phyloP scores from a whole-genome alignment of 805 yeast genomes.

The Ogataea paraovalis region DNA sequence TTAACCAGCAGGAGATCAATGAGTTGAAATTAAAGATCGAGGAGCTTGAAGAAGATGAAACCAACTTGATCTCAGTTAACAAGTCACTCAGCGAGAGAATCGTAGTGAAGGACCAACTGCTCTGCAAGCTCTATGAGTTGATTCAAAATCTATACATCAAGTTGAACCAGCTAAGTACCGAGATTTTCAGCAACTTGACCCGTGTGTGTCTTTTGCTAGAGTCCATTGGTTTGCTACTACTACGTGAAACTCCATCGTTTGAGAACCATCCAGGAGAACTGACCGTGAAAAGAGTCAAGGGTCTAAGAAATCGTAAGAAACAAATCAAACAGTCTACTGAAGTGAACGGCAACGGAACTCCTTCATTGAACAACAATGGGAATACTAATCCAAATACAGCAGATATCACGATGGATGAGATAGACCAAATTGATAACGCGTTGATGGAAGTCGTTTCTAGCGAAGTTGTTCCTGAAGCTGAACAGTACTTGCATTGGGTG shows the following conservation, averaged over 20 bases:
- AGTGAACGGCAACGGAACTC: constrained; percentile 6
- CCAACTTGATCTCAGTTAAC: constrained; percentile 40
- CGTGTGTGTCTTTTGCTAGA: constrained; percentile 60
- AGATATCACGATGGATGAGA: constrained; percentile 24
- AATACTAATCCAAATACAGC: constrained; percentile 29
- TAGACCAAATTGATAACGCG: constrained; percentile 33
- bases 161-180: constrained; percentile 40
- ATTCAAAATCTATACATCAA: constrained; percentile 28
- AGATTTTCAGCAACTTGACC: constrained; percentile 35
- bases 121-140: constrained; percentile 19
- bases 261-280: constrained; percentile 32
- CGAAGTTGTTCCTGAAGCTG: constrained; percentile 34
- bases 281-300: constrained; percentile 73
- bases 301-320: constrained; percentile 50
- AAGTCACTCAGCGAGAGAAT: constrained; percentile 32
- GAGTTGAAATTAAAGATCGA: constrained; percentile 40
- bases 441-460: constrained; percentile 35
- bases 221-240: constrained; percentile 70
- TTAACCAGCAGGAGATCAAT: constrained; percentile 47
- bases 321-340: constrained; percentile 19
- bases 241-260: constrained; percentile 35
- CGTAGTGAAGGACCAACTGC: constrained; percentile 20
- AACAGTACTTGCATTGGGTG: constrained; percentile 45
- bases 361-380: not conserved
- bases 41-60: constrained; percentile 46